A percentile compares a stretch with the other conserved stretches of the same genome.
Evolutionary conservation across 2,329 filamentous ascomycete species (phyloP).

Genomic region (Xylariaceae sp.): DNA sequence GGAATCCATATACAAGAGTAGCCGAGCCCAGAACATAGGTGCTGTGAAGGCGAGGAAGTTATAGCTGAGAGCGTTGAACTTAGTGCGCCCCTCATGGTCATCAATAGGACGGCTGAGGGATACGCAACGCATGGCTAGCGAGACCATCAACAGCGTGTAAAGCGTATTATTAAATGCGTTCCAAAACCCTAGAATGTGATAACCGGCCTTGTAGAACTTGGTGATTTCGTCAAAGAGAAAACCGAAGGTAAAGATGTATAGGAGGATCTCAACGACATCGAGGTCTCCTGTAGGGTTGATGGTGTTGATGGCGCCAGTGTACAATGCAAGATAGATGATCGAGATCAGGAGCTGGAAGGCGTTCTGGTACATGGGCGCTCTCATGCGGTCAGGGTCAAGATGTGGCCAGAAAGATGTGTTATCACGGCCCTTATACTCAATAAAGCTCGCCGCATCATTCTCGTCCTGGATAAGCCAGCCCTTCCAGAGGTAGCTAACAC

Average conservation of each 20-base stretch:
- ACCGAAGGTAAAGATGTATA: slow-evolving; percentile 88
- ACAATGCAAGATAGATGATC: slow-evolving; percentile 76
- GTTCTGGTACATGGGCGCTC: slow-evolving; percentile 90
- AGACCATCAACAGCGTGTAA: slow-evolving; percentile 74
- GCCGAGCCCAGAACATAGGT: slow-evolving; percentile 93
- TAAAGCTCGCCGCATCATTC: slow-evolving; percentile 80
- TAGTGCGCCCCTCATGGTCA: slow-evolving; percentile 48
- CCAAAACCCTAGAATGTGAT: slow-evolving; percentile 92
- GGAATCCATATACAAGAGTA: slow-evolving; percentile 88
- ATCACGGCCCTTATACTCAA: slow-evolving; percentile 80
- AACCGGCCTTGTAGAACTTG: slow-evolving; percentile 93
- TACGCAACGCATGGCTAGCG: slow-evolving; percentile 73
- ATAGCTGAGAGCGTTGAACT: slow-evolving; percentile 80
- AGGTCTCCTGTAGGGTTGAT: slow-evolving; percentile 82
- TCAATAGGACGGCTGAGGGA: slow-evolving; percentile 61
- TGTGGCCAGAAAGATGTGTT: slow-evolving; percentile 75
- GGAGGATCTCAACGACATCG: slow-evolving; percentile 74
- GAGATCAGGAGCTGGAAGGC: slow-evolving; percentile 81
- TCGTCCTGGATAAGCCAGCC: slow-evolving; percentile 98
- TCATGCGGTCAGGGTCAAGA: slow-evolving; percentile 91
- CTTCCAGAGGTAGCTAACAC: slow-evolving; percentile 86
- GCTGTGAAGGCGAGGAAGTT: slow-evolving; percentile 91
- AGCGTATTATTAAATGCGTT: slow-evolving; percentile 88
- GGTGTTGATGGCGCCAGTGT: slow-evolving; percentile 89
- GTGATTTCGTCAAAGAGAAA: slow-evolving; percentile 83